Percentiles rank a stretch among this genome's conserved stretches.
phyloP scores from a whole-genome alignment of 2,329 filamentous ascomycete species.

The Sphaerulina populicola region DNA sequence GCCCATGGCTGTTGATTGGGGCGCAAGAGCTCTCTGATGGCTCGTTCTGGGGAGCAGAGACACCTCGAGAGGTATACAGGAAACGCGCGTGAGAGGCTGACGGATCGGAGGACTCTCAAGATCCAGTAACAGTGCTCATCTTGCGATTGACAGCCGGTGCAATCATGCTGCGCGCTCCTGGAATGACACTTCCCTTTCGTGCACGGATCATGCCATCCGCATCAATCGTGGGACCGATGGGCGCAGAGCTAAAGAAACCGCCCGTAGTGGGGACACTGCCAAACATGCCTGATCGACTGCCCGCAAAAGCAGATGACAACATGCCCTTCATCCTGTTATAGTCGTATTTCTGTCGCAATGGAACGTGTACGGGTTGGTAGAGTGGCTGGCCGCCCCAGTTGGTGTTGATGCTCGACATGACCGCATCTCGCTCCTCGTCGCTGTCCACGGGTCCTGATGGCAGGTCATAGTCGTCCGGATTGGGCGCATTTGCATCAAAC shows the following conservation, averaged over 20 bases:
- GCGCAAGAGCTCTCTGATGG: no score
- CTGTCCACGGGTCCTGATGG: slow-evolving; percentile 72
- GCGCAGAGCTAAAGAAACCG: slow-evolving; percentile 10
- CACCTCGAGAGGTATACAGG: no score
- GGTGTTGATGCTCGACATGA: slow-evolving; percentile 68
- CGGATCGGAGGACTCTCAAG: not conserved
- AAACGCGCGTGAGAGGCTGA: no score
- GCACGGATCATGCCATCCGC: slow-evolving; percentile 18
- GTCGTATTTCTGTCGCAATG: slow-evolving; percentile 49
- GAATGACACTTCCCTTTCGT: slow-evolving; percentile 19
- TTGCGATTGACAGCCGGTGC: slow-evolving; percentile 20
- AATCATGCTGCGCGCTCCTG: slow-evolving; percentile 24
- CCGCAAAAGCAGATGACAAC: slow-evolving; percentile 50
- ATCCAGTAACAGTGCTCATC: slow-evolving; percentile 15
- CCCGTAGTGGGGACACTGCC: slow-evolving; percentile 9
- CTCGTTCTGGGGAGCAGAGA: no score
- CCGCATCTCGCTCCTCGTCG: slow-evolving; percentile 83
- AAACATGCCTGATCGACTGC: slow-evolving; percentile 8
- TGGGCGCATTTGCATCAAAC: slow-evolving; percentile 79
- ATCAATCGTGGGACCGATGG: slow-evolving; percentile 14
- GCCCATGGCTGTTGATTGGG: no score
- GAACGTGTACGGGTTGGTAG: slow-evolving; percentile 52
- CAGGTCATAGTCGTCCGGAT: slow-evolving; percentile 72
- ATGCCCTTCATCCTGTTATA: slow-evolving; percentile 57
- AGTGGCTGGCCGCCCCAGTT: slow-evolving; percentile 68